phyloP scores from a whole-genome alignment of 495 filamentous ascomycete species.

The Penicillium coffeae region DNA sequence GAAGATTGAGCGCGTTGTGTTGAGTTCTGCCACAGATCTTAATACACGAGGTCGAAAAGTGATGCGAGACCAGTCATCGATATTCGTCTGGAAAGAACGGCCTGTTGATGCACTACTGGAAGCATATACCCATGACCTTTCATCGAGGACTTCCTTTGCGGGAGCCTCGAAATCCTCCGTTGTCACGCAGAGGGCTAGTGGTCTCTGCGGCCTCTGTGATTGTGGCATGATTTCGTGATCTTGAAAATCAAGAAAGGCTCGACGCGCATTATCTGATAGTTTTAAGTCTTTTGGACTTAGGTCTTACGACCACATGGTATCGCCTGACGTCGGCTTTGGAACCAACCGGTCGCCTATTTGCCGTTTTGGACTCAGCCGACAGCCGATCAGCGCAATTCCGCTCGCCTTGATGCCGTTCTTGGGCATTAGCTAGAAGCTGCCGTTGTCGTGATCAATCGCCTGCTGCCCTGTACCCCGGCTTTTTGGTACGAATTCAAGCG shows the following conservation, averaged over 20 bases:
- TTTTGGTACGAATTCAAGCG: too few relatives aligned
- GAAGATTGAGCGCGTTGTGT: too few relatives aligned
- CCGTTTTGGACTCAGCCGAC: too few relatives aligned
- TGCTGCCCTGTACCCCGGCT: too few relatives aligned
- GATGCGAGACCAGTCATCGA: constrained; percentile 22
- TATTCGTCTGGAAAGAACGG: constrained; percentile 13
- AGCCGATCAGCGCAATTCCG: too few relatives aligned
- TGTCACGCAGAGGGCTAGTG: constrained; percentile 12
- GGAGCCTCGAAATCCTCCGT: constrained; percentile 15
- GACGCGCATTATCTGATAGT: background rate
- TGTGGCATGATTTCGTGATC: constrained; percentile 1
- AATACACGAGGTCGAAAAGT: constrained; percentile 21
- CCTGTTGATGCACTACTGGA: constrained; percentile 19
- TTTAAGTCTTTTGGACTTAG: too few relatives aligned
- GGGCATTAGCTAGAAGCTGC: too few relatives aligned
- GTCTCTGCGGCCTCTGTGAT: constrained; percentile 3
- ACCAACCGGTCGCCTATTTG: too few relatives aligned
- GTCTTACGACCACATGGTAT: too few relatives aligned
- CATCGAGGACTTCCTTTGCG: constrained; percentile 13
- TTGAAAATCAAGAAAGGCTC: background rate
- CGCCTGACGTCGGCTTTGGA: too few relatives aligned
- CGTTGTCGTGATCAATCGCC: too few relatives aligned
- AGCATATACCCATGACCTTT: constrained; percentile 21
- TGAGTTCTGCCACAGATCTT: constrained; percentile 10
- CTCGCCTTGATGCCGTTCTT: too few relatives aligned